Conservation (phyloP, 495 filamentous ascomycete genomes). For the Aspergillus affinis region DNA sequence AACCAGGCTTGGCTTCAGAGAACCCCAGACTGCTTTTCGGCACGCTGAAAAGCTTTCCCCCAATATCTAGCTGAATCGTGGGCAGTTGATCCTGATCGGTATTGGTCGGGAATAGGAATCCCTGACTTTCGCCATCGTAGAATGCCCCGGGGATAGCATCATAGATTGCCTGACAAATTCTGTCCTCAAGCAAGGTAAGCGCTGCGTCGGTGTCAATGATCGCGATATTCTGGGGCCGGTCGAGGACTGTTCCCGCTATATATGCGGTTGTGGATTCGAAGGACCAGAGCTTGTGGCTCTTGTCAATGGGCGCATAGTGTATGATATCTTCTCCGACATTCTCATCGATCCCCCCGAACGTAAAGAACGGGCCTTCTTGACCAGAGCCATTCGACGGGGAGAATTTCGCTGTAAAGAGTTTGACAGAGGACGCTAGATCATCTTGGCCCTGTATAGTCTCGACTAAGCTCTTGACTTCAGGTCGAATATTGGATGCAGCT, state of each 20-base stretch:
- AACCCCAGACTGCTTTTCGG: slow-evolving; percentile 74
- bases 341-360: slow-evolving; percentile 75
- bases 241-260: slow-evolving; percentile 59
- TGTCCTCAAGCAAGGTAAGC: slow-evolving; percentile 67
- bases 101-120: slow-evolving; percentile 63
- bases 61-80: slow-evolving; percentile 66
- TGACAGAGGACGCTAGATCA: slow-evolving; percentile 59
- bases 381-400: slow-evolving; percentile 60
- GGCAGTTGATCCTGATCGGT: slow-evolving; percentile 62
- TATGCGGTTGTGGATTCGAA: slow-evolving; percentile 60
- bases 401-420: slow-evolving; percentile 75
- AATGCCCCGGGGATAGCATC: slow-evolving; percentile 63
- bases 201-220: slow-evolving; percentile 81
- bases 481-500: slow-evolving; percentile 67
- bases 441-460: slow-evolving; percentile 72
- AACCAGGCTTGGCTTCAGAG: slow-evolving; percentile 55
- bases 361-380: slow-evolving; percentile 66
- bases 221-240: slow-evolving; percentile 64
- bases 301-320: slow-evolving; percentile 66
- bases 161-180: slow-evolving; percentile 66
- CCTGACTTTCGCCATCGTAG: slow-evolving; percentile 64
- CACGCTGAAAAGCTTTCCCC: slow-evolving; percentile 61
- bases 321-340: slow-evolving; percentile 59
- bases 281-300: slow-evolving; percentile 70
- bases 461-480: slow-evolving; percentile 66